These are phyloP conservation scores for Blastobotrys capitulatus DNA, from an alignment of 1,139 yeast species.

Conservation along the genomic window DNA sequence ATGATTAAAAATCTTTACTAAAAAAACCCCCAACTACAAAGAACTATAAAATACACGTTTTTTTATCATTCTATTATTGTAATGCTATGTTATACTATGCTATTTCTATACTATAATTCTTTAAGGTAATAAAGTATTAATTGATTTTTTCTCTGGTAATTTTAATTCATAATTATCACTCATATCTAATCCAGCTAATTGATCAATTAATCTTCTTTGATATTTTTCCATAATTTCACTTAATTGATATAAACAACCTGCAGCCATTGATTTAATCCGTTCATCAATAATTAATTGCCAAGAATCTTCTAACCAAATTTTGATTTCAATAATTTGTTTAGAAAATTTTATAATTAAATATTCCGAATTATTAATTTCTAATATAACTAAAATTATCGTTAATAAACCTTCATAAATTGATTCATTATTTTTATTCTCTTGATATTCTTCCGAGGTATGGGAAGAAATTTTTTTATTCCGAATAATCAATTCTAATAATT, in stretches of 20 bases:
- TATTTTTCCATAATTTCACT: slow-evolving; percentile 31
- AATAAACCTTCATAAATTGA: slow-evolving; percentile 42
- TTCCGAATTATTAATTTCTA: slow-evolving; percentile 43
- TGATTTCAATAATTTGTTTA: slow-evolving; percentile 35
- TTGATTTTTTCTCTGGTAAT: not conserved
- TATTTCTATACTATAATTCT: no score
- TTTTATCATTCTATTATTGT: no score
- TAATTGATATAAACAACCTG: slow-evolving; percentile 44
- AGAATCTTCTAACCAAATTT: slow-evolving; percentile 38
- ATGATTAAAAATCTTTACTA: no score
- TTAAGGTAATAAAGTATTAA: not conserved
- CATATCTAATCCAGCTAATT: slow-evolving; percentile 14
- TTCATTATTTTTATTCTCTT: slow-evolving; percentile 14
- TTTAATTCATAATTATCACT: not conserved
- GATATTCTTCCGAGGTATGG: slow-evolving; percentile 5
- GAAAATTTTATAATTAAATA: slow-evolving; percentile 33
- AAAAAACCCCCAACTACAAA: no score
- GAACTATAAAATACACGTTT: no score
- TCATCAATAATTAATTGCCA: slow-evolving; percentile 49
- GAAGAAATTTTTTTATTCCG: slow-evolving; percentile 13
- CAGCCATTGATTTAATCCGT: slow-evolving; percentile 43
- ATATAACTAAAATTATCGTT: slow-evolving; percentile 44
- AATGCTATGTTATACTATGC: no score
- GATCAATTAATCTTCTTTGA: slow-evolving; percentile 27
- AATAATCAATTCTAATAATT: slow-evolving; percentile 41